phyloP scores from a whole-genome alignment of 1,284 basidiomycete genomes.

The Puccinia coronata region DNA sequence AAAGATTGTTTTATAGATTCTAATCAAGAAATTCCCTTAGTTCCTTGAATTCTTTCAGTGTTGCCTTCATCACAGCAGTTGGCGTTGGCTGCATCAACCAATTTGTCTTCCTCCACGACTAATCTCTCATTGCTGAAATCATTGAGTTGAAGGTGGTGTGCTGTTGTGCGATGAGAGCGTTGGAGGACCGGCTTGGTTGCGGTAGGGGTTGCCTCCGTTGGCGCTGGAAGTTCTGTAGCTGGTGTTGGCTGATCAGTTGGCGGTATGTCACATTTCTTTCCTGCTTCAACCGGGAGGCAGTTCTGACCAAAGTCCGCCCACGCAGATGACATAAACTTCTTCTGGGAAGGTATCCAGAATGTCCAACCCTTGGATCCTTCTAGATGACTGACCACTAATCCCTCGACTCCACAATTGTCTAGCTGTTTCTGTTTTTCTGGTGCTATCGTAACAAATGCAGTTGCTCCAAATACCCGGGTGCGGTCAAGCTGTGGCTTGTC shows the following conservation, averaged over 20 bases:
- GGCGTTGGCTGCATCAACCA: neutral
- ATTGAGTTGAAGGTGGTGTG: neutral
- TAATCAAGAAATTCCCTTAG: no score
- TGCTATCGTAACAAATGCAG: neutral
- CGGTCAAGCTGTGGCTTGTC: neutral
- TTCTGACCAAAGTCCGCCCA: neutral
- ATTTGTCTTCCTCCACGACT: neutral
- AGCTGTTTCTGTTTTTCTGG: neutral
- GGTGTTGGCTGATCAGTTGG: no score
- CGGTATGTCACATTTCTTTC: neutral
- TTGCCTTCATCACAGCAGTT: no score
- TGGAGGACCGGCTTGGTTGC: no score
- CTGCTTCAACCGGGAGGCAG: no score
- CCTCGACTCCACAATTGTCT: neutral
- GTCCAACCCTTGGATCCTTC: neutral
- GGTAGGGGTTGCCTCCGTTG: no score
- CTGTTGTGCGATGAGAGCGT: neutral
- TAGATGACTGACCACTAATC: neutral
- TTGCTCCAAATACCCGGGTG: neutral
- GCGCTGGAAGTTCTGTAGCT: no score
- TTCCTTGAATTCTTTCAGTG: no score
- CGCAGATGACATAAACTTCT: neutral
- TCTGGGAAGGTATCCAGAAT: neutral
- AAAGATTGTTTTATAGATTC: no score
- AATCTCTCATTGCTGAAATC: neutral